Percentiles rank a stretch among this genome's conserved stretches.
Evolutionary conservation across 2,329 filamentous ascomycete genomes (phyloP).

Genomic region (Thermothelomyces thermophilus): DNA sequence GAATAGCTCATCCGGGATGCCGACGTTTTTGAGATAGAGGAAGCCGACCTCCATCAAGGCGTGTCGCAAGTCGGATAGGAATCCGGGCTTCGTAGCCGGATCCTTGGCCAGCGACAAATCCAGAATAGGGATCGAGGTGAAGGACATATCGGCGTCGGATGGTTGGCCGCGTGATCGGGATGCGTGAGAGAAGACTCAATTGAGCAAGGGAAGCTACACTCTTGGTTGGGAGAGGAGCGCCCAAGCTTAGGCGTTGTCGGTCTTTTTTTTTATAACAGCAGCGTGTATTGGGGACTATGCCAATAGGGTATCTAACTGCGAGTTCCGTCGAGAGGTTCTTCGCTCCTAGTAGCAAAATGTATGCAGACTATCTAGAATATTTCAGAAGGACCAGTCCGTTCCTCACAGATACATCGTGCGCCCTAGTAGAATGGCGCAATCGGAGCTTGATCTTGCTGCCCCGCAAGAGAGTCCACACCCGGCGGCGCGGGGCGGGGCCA

Average conservation of each 20-base stretch:
- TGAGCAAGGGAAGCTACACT: not conserved
- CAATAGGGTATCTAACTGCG: constrained; percentile 15
- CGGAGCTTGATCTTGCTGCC: constrained; percentile 21
- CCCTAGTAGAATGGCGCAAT: constrained; percentile 31
- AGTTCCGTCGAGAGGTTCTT: constrained; percentile 1
- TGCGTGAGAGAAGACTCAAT: not conserved
- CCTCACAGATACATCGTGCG: not conserved
- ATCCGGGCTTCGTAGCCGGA: constrained; percentile 61
- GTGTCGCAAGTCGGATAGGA: constrained; percentile 63
- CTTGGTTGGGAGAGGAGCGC: not conserved
- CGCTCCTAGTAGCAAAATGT: not conserved
- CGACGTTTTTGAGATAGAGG: constrained; percentile 75
- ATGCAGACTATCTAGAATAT: not conserved
- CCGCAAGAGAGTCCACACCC: constrained; percentile 14
- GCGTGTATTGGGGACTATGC: constrained; percentile 6
- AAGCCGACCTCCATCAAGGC: constrained; percentile 84
- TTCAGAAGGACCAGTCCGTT: constrained; percentile 9
- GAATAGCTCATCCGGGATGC: constrained; percentile 60
- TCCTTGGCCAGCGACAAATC: constrained; percentile 62
- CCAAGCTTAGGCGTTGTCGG: not conserved
- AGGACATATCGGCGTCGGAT: constrained; percentile 48
- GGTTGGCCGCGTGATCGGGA: not conserved
- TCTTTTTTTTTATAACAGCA: not conserved
- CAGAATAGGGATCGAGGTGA: constrained; percentile 69
- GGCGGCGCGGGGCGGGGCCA: constrained; percentile 10